Evolutionary conservation across 129 eudicot species (phyloP).

Genomic region (Flaveria ramosissima): DNA sequence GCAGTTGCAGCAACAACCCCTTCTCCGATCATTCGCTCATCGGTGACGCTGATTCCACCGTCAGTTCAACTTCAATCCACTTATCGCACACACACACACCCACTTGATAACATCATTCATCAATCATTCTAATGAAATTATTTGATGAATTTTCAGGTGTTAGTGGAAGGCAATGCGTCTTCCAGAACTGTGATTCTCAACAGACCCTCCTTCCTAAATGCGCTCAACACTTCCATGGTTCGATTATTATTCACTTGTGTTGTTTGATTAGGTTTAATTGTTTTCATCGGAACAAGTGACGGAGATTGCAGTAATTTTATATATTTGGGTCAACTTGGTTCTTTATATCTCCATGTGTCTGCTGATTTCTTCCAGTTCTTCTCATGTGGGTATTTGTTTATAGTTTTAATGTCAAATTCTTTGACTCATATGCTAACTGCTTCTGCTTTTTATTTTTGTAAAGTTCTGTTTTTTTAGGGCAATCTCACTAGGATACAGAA

Average conservation of each 20-base stretch:
- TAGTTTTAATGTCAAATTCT: background rate
- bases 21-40: constrained; percentile 27
- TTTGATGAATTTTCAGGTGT: constrained; percentile 44
- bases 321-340: background rate
- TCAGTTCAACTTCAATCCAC: constrained; percentile 3
- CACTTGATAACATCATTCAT: too few relatives aligned
- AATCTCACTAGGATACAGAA: background rate
- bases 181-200: constrained; percentile 74
- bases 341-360: constrained; percentile 14
- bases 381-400: constrained; percentile 5
- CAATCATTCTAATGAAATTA: background rate
- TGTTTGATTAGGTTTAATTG: background rate
- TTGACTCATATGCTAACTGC: background rate
- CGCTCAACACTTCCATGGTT: constrained; percentile 64
- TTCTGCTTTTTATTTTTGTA: background rate
- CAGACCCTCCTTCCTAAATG: constrained; percentile 64
- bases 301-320: background rate
- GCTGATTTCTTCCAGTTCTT: constrained; percentile 6
- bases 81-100: background rate
- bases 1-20: background rate
- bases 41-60: constrained; percentile 26
- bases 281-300: background rate
- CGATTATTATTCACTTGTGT: background rate
- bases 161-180: constrained; percentile 54
- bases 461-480: background rate